Evolutionary conservation across 495 filamentous ascomycete species (phyloP).

Genomic region (Aspergillus sclerotioniger): DNA sequence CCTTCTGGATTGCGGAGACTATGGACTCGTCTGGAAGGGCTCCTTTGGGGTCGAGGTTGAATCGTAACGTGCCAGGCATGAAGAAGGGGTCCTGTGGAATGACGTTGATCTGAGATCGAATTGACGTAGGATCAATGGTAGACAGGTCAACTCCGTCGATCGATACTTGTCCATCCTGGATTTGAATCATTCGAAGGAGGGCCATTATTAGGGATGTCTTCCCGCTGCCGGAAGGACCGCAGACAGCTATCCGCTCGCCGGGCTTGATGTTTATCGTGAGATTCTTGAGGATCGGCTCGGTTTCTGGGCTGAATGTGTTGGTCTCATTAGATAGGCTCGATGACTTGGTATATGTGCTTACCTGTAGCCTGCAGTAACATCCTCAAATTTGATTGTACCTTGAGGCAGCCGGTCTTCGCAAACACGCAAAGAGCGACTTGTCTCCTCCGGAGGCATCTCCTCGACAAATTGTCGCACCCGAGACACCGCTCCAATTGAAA

Average conservation of each 20-base stretch:
- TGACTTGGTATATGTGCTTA: neutral
- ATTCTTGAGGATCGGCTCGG: slow-evolving; percentile 20
- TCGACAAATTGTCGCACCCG: slow-evolving; percentile 38
- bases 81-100: slow-evolving; percentile 17
- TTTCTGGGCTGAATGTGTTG: neutral
- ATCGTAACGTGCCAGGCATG: slow-evolving; percentile 11
- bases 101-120: slow-evolving; percentile 8
- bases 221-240: slow-evolving; percentile 32
- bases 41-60: slow-evolving; percentile 12
- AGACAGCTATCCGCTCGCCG: slow-evolving; percentile 30
- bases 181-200: slow-evolving; percentile 38
- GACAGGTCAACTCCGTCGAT: slow-evolving; percentile 38
- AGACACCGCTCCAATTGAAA: slow-evolving; percentile 50
- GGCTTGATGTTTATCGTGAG: slow-evolving; percentile 23
- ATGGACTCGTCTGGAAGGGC: neutral
- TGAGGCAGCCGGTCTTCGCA: slow-evolving; percentile 24
- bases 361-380: slow-evolving; percentile 25
- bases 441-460: slow-evolving; percentile 31
- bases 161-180: slow-evolving; percentile 24
- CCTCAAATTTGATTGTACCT: slow-evolving; percentile 25
- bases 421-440: slow-evolving; percentile 6
- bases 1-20: neutral
- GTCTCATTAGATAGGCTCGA: neutral
- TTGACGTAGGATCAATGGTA: neutral
- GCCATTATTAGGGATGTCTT: slow-evolving; percentile 35